phyloP scores from a whole-genome alignment of 192 early-diverging fungal genomes.

The Backusella liffmaniae region DNA sequence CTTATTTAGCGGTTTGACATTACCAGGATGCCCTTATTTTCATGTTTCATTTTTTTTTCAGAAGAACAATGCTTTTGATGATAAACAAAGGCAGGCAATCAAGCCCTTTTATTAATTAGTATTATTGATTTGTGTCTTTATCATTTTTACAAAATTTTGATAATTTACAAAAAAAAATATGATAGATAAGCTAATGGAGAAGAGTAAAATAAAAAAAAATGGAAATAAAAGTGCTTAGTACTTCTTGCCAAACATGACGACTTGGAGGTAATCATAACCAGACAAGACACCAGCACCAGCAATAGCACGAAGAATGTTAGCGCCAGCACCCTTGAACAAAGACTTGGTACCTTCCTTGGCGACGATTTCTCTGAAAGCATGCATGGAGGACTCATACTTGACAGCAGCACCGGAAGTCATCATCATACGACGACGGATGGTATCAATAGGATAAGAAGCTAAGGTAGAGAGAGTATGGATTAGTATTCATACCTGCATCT shows the following conservation, averaged over 20 bases:
- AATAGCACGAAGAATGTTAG: constrained; percentile 97
- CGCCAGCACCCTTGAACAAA: constrained; percentile 97
- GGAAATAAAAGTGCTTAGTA: not conserved
- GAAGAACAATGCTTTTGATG: not conserved
- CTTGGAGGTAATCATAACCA: constrained; percentile 68
- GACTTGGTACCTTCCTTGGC: constrained; percentile 87
- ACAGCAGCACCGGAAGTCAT: constrained; percentile 88
- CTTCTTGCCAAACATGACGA: constrained; percentile 32
- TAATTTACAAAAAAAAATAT: not conserved
- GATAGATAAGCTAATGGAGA: not conserved
- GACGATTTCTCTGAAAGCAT: constrained; percentile 89
- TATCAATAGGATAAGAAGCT: constrained; percentile 97
- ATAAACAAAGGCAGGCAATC: not conserved
- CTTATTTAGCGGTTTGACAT: not conserved
- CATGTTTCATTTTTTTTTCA: not conserved
- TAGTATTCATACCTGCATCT: not conserved
- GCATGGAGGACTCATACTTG: constrained; percentile 83
- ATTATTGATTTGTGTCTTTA: not conserved
- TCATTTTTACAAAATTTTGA: not conserved
- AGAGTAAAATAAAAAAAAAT: not conserved
- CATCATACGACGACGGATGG: constrained; percentile 97
- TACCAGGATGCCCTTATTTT: not conserved
- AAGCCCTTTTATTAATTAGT: not conserved
- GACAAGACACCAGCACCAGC: constrained; percentile 93
- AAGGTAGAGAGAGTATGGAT: not conserved